Evolutionary conservation across 2,329 filamentous ascomycete species (phyloP).

Genomic region (Didymella pomorum): DNA sequence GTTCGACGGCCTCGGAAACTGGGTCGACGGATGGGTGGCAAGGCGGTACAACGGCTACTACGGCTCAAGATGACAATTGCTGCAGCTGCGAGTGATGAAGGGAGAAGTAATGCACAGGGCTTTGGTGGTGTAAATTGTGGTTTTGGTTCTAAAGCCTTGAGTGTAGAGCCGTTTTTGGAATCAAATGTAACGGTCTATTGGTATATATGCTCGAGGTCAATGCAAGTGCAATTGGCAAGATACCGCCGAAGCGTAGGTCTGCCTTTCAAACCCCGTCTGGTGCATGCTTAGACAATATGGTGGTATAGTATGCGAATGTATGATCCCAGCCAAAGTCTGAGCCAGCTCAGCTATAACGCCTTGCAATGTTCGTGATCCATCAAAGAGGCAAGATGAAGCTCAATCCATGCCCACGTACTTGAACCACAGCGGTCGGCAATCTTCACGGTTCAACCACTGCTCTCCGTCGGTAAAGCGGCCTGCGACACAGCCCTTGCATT

Average conservation of each 20-base stretch:
- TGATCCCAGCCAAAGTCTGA: slow-evolving; percentile 1
- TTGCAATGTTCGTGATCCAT: neutral
- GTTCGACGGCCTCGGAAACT: neutral
- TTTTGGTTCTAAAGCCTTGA: too few relatives aligned
- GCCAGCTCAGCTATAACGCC: slow-evolving; percentile 14
- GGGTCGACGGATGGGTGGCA: too few relatives aligned
- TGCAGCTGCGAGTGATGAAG: too few relatives aligned
- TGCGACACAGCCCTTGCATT: slow-evolving; percentile 86
- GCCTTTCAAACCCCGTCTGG: slow-evolving; percentile 1
- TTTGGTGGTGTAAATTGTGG: neutral
- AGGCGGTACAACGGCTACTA: neutral
- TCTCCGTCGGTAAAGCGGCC: slow-evolving; percentile 91
- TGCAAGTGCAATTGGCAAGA: neutral
- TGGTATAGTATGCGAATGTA: slow-evolving; percentile 5
- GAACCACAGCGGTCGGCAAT: slow-evolving; percentile 97
- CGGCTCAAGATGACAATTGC: neutral
- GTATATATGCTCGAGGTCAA: slow-evolving; percentile 1
- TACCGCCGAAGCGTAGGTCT: neutral
- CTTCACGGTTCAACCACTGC: slow-evolving; percentile 83
- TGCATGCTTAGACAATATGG: slow-evolving; percentile 1
- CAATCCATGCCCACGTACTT: slow-evolving; percentile 86
- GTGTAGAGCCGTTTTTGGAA: neutral
- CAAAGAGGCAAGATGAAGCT: neutral
- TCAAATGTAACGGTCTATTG: slow-evolving; percentile 1
- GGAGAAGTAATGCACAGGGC: neutral